phyloP scores from a whole-genome alignment of 805 yeast genomes.

The Saitoella complicata region DNA sequence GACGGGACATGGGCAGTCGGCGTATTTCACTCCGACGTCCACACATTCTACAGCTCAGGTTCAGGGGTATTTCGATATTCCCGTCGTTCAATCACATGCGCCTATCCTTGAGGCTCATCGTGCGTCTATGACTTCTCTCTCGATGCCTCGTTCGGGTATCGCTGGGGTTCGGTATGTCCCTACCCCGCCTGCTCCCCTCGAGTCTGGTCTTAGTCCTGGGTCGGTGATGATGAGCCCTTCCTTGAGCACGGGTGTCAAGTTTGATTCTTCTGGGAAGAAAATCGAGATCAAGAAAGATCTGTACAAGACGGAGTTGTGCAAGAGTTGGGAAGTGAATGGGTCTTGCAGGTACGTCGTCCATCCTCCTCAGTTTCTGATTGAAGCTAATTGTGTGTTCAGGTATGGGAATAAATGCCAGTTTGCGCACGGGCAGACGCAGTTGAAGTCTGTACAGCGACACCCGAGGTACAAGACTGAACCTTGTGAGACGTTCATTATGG shows the following conservation, averaged over 20 bases:
- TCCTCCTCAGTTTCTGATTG: neutral
- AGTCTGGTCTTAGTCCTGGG: too few species aligned
- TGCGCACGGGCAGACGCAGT: constrained; percentile 1
- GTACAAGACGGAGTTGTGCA: constrained; percentile 1
- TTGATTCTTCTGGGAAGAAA: neutral
- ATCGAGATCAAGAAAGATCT: neutral
- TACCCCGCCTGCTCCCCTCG: too few species aligned
- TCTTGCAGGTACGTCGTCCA: neutral
- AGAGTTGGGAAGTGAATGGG: neutral
- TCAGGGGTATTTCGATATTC: too few species aligned
- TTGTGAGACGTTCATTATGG: neutral
- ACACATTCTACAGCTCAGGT: too few species aligned
- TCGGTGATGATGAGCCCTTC: neutral
- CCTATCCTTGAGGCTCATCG: too few species aligned
- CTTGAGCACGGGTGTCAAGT: neutral
- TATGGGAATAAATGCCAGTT: constrained; percentile 2
- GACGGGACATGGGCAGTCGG: too few species aligned
- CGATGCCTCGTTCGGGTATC: too few species aligned
- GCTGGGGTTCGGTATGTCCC: too few species aligned
- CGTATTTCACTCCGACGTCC: too few species aligned
- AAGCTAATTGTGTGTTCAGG: neutral
- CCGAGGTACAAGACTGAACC: constrained; percentile 1
- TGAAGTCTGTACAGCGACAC: neutral
- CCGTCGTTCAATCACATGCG: too few species aligned
- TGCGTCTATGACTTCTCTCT: too few species aligned